Base-by-base conservation (phyloP, 495 filamentous ascomycete species). In the Talaromyces stipitatus region DNA sequence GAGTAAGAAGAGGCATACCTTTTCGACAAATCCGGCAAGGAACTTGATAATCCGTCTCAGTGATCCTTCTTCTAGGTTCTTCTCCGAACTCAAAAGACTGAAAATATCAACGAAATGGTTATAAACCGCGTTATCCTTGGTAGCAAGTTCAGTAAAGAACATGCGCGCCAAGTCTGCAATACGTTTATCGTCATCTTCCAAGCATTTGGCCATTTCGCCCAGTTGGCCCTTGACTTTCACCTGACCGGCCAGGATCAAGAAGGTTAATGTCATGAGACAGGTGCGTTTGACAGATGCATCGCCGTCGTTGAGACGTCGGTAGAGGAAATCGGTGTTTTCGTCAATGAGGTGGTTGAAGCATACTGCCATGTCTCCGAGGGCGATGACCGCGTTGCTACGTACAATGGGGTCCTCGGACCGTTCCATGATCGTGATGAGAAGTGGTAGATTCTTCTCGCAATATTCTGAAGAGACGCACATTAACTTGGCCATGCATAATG, bases 61-160 rank as follows among this genome's bases (percentile, higher is more conserved):
- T 9, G 86, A 80, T 56, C 91, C 87, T 68, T 96, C 92, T 47
- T 92, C 87, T 57, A 99, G 75, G 29, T 80, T 82, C 46, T 79
- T 79, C 61, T 95, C 92, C 0, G 90, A 88, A 45, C 88, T 91
- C 47, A 99, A 70, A 64, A 97, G 65, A 62, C 88, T 91, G 71
- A 99, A 99, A 90, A 99, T 99, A 64, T 99, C 95, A 10, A 97
- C 90, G 67, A 97, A 99, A 70, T 99, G 92, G 64, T 99, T 99
- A 64, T 99, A 99, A 3, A 99, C 91, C 0, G 95, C 95, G 67
- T 99, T 97, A 68, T 99, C 95, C 72, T 99, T 99, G 50, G 90
- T 95, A 29, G 89, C 87, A 11, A 99, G 77, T 73, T 99, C 94
- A 0, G 89, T 91, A 69, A 99, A 99, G 82, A 99, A 99, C 95